phyloP scores from a whole-genome alignment of 495 filamentous ascomycete genomes.

The Symbiotaphrina buchneri region DNA sequence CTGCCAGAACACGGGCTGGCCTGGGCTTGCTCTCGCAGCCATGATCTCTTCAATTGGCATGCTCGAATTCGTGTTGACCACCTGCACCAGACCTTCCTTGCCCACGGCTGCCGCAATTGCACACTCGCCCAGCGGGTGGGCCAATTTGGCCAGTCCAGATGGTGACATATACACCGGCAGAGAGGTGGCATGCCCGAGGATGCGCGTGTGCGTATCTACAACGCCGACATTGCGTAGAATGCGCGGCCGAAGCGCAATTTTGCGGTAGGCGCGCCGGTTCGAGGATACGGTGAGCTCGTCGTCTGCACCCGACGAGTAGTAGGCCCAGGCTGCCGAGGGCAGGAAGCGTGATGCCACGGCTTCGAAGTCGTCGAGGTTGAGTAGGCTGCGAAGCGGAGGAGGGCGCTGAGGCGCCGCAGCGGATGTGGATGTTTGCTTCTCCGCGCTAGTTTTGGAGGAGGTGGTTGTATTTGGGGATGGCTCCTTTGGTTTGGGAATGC shows the following conservation, averaged over 20 bases:
- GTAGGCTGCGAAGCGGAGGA: slow-evolving; percentile 44
- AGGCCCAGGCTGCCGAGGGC: slow-evolving; percentile 57
- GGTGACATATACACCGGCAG: slow-evolving; percentile 50
- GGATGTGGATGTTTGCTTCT: too few species aligned
- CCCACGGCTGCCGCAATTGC: slow-evolving; percentile 41
- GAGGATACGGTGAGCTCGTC: slow-evolving; percentile 42
- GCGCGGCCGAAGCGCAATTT: slow-evolving; percentile 50
- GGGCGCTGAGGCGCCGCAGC: too few species aligned
- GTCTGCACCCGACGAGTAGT: slow-evolving; percentile 61
- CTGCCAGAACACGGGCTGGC: slow-evolving; percentile 44
- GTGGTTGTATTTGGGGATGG: too few species aligned
- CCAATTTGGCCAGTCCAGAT: slow-evolving; percentile 49
- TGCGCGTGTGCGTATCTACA: slow-evolving; percentile 29
- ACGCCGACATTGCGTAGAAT: slow-evolving; percentile 43
- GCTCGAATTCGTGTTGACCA: slow-evolving; percentile 50
- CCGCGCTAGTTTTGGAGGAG: too few species aligned
- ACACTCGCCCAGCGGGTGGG: slow-evolving; percentile 50
- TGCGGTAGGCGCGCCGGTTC: slow-evolving; percentile 32
- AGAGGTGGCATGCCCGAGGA: slow-evolving; percentile 34
- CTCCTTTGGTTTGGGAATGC: too few species aligned
- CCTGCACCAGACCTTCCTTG: slow-evolving; percentile 29
- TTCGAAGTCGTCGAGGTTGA: slow-evolving; percentile 58
- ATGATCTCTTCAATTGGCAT: slow-evolving; percentile 40
- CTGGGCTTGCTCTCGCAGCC: slow-evolving; percentile 17
- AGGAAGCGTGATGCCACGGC: slow-evolving; percentile 34